phyloP scores from a whole-genome alignment of 129 eudicot genomes.

The Kitagawia praeruptora region DNA sequence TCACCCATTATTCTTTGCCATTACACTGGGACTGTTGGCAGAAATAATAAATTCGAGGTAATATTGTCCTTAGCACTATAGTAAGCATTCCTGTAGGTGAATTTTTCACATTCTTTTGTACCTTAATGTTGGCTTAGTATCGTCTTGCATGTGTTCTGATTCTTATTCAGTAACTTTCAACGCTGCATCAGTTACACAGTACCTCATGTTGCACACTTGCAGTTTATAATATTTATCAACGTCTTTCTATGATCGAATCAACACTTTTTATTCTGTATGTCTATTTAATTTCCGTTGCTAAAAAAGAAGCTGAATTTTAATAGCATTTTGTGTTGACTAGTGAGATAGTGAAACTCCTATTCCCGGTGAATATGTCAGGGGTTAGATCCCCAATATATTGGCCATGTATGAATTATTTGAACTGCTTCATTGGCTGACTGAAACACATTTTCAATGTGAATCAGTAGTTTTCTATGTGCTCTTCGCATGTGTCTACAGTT shows the following conservation, averaged over 20 bases:
- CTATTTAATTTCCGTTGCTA: not conserved
- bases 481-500: not conserved
- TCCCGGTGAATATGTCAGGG: not conserved
- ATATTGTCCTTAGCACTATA: not conserved
- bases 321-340: not conserved
- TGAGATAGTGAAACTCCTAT: not conserved
- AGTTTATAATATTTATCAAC: not conserved
- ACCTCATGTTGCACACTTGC: not conserved
- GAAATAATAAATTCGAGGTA: constrained; percentile 95
- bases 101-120: not conserved
- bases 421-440: not conserved
- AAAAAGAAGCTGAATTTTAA: not conserved
- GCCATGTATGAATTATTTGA: not conserved
- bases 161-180: not conserved
- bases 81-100: not conserved
- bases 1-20: constrained; percentile 87
- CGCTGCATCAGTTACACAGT: not conserved
- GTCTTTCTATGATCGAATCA: not conserved
- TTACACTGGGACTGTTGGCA: constrained; percentile 80
- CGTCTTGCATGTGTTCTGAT: not conserved
- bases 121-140: not conserved
- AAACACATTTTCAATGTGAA: not conserved
- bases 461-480: not conserved
- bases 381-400: not conserved
- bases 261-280: not conserved